Evolutionary conservation across 108 stramenopile genomes (phyloP).

Genomic region (Aurantiochytrium sp.): DNA sequence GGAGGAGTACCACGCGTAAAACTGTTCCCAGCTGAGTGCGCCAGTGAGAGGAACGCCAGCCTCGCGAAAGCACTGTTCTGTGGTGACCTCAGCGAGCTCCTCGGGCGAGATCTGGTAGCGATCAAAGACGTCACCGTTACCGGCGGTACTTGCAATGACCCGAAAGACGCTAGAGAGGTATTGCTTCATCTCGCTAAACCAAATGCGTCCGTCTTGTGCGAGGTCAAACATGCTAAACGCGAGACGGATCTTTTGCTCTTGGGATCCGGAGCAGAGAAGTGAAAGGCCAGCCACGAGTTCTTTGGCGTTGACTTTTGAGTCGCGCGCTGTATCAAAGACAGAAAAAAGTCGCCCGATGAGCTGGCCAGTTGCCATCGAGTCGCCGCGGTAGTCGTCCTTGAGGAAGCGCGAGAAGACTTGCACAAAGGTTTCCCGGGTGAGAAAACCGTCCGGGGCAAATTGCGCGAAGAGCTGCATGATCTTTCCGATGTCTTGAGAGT

Average conservation of each 20-base stretch:
- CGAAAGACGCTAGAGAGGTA: conserved; percentile 8
- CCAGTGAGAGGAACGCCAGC: conserved; percentile 7
- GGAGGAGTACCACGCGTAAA: neutral
- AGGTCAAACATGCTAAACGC: conserved; percentile 22
- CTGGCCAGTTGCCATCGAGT: neutral
- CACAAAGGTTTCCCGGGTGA: neutral
- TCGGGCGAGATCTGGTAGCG: neutral
- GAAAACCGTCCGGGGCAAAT: neutral
- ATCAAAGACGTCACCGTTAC: neutral
- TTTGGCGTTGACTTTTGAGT: neutral
- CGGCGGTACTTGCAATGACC: neutral
- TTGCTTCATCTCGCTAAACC: neutral
- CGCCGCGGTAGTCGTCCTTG: neutral
- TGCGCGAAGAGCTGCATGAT: neutral
- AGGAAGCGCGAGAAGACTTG: neutral
- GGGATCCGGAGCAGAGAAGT: conserved; percentile 18
- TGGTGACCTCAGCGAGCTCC: neutral
- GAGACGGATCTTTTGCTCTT: neutral
- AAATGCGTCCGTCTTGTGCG: neutral
- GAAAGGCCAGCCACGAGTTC: conserved; percentile 26
- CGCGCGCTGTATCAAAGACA: neutral
- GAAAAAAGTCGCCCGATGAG: conserved; percentile 4
- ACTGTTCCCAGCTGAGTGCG: neutral
- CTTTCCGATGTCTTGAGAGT: neutral
- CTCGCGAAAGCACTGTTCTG: neutral